A percentile compares a stretch with the other conserved stretches of the same genome.
Conservation (phyloP, 371 early-diverging fungal genomes). For the Catenaria anguillulae region DNA sequence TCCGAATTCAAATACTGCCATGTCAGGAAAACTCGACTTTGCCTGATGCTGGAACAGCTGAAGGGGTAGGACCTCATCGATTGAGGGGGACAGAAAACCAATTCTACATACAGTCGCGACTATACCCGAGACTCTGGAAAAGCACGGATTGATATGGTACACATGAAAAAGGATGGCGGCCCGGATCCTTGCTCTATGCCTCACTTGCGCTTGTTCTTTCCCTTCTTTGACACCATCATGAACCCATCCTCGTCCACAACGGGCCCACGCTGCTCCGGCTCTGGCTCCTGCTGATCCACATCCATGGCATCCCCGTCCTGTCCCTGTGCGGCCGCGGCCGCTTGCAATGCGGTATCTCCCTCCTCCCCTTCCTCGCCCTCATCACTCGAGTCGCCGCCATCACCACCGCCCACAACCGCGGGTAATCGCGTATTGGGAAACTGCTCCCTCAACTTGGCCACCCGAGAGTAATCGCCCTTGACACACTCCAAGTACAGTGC, state of each 20-base stretch:
- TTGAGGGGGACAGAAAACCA: no score
- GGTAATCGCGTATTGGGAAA: constrained; percentile 17
- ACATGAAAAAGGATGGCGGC: no score
- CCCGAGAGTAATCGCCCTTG: constrained; percentile 32
- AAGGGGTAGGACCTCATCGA: no score
- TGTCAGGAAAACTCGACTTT: no score
- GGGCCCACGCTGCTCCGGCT: neutral
- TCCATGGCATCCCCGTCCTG: neutral
- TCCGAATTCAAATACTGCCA: no score
- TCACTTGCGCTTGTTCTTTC: no score
- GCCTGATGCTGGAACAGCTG: no score
- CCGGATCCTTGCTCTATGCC: no score
- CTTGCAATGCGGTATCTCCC: neutral
- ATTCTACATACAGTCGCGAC: no score
- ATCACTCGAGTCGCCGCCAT: constrained; percentile 12
- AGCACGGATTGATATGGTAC: no score
- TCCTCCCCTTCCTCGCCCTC: constrained; percentile 21
- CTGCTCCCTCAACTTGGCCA: constrained; percentile 31
- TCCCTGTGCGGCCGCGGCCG: neutral
- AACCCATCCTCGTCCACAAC: neutral
- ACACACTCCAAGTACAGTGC: constrained; percentile 35
- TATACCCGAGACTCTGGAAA: no score
- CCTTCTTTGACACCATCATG: no score
- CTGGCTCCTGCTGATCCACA: neutral
- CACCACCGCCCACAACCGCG: constrained; percentile 16